These are phyloP conservation scores for Syzygium jambos DNA, from an alignment of 345 rosid genomes.

Conservation along the genomic window DNA sequence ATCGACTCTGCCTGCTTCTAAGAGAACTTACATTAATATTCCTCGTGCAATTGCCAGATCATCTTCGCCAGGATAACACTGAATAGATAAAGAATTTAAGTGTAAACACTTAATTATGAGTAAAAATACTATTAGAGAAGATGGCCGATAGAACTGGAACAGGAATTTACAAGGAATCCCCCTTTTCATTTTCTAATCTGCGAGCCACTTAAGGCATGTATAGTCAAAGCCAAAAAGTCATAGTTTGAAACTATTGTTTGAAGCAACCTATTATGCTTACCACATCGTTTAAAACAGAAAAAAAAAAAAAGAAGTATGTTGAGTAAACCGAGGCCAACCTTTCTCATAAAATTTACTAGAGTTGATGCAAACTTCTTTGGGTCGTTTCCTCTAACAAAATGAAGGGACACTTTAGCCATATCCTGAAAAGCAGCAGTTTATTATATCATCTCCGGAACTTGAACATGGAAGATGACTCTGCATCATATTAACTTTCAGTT, in stretches of 20 bases:
- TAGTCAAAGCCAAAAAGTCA: background rate
- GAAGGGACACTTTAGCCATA: conserved; percentile 71
- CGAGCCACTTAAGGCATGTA: background rate
- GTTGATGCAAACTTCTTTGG: conserved; percentile 66
- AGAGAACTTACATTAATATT: conserved; percentile 51
- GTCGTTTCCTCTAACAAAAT: conserved; percentile 80
- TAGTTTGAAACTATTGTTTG: background rate
- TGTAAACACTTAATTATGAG: background rate
- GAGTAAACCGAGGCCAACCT: conserved; percentile 36
- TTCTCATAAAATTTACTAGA: conserved; percentile 74
- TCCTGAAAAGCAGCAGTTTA: conserved; percentile 43
- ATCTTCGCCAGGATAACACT: conserved; percentile 99
- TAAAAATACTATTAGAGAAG: background rate
- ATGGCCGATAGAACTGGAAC: background rate
- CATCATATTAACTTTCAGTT: background rate
- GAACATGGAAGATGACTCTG: background rate
- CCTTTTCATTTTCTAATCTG: background rate
- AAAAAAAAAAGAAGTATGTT: background rate
- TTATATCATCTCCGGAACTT: background rate
- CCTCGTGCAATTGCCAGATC: conserved; percentile 88
- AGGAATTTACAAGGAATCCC: background rate
- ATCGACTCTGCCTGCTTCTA: background rate
- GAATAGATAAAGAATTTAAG: conserved; percentile 9
- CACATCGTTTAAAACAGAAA: background rate
- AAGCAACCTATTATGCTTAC: background rate